Conservation (phyloP, 2,329 filamentous ascomycete species). For the Paecilomyces variotii region DNA sequence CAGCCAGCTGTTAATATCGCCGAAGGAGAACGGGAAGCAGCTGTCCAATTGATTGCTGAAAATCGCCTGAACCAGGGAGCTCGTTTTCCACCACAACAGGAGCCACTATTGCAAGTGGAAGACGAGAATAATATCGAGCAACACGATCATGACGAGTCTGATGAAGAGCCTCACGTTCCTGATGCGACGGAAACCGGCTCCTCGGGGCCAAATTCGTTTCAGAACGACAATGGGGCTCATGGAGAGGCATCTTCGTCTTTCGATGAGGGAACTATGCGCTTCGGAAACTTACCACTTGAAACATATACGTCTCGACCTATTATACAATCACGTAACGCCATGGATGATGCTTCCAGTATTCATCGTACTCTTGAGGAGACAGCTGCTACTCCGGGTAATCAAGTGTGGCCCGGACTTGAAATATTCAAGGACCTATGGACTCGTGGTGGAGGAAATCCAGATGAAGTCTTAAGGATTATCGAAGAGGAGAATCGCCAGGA, state of each 20-base stretch:
- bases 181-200: neutral
- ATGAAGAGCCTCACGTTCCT: constrained; percentile 2
- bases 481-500: constrained; percentile 53
- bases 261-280: constrained; percentile 3
- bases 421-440: constrained; percentile 50
- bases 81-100: constrained; percentile 10
- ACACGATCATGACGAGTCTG: constrained; percentile 3
- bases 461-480: constrained; percentile 54
- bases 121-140: constrained; percentile 3
- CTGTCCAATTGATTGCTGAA: constrained; percentile 37
- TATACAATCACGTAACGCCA: constrained; percentile 40
- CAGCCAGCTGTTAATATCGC: constrained; percentile 86
- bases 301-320: constrained; percentile 26
- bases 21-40: constrained; percentile 44
- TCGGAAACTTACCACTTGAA: neutral
- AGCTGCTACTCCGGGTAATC: constrained; percentile 1
- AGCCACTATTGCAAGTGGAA: constrained; percentile 5
- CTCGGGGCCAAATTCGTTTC: neutral
- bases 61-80: constrained; percentile 20
- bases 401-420: constrained; percentile 29
- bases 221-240: neutral
- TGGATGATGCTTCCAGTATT: constrained; percentile 42
- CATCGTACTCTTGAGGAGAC: constrained; percentile 40
- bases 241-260: neutral
- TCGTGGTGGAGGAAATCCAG: constrained; percentile 52